phyloP scores from a whole-genome alignment of 345 rosid genomes.

The Heritiera fomes region DNA sequence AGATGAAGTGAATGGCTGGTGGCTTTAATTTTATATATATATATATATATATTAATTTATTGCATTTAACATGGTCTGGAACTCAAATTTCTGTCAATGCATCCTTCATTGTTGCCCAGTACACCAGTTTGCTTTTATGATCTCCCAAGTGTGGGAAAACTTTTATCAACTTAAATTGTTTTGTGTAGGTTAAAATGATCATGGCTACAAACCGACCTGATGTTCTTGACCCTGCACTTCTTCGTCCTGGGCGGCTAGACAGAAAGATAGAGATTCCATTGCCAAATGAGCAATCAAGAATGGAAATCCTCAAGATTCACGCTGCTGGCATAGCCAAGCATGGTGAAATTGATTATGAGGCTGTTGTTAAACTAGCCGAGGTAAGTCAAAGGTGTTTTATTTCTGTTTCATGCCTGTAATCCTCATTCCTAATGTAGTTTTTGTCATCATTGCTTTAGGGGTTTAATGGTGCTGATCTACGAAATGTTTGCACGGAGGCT shows the following conservation, averaged over 20 bases:
- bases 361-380: constrained; percentile 93
- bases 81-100: neutral
- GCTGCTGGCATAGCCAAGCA: constrained; percentile 92
- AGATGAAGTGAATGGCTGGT: neutral
- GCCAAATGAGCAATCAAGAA: constrained; percentile 94
- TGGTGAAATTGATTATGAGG: constrained; percentile 94
- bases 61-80: neutral
- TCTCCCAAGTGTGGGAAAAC: neutral
- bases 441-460: constrained; percentile 48
- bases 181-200: constrained; percentile 85
- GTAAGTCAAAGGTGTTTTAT: constrained; percentile 36
- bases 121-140: neutral
- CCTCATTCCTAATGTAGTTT: neutral
- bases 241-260: constrained; percentile 89
- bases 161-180: neutral
- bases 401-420: neutral
- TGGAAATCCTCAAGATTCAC: constrained; percentile 94
- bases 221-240: constrained; percentile 95
- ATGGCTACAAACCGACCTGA: constrained; percentile 99
- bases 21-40: neutral
- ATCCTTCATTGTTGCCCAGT: neutral
- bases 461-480: constrained; percentile 93
- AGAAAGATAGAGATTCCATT: constrained; percentile 92
- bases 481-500: constrained; percentile 95
- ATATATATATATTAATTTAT: neutral